These are phyloP conservation scores for Tetraselmis striata DNA, from an alignment of 139 green algal genomes.

Conservation along the genomic window DNA sequence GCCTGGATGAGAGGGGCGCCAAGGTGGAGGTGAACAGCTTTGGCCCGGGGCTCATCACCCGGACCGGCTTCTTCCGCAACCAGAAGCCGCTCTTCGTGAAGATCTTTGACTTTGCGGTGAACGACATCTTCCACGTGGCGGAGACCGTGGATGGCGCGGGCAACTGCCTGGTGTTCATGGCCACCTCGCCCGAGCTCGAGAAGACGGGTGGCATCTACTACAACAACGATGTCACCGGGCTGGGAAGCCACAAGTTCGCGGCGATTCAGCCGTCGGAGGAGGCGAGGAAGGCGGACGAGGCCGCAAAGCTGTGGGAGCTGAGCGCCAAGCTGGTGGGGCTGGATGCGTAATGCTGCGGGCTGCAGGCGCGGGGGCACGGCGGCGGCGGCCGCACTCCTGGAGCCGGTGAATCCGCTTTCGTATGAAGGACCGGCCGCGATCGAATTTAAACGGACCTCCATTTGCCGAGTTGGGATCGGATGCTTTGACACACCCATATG, in stretches of 20 bases:
- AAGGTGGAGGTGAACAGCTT: neutral
- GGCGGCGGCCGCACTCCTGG: no score
- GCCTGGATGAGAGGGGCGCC: slow-evolving; percentile 45
- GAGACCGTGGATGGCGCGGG: neutral
- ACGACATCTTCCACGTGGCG: neutral
- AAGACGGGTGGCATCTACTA: neutral
- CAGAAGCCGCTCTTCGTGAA: slow-evolving; percentile 71
- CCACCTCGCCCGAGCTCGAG: neutral
- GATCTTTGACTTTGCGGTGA: slow-evolving; percentile 64
- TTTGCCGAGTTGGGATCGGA: no score
- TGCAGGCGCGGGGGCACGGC: no score
- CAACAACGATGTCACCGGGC: neutral
- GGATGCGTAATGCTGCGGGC: slow-evolving; percentile 6
- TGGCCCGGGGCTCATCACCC: slow-evolving; percentile 85
- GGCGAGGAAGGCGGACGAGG: slow-evolving; percentile 9
- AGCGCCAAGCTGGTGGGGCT: slow-evolving; percentile 70
- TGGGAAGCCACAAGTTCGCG: neutral
- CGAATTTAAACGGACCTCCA: no score
- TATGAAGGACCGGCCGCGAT: no score
- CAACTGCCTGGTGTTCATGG: neutral
- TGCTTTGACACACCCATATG: no score
- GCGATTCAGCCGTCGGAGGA: neutral
- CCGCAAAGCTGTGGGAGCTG: slow-evolving; percentile 64
- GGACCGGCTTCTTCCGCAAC: slow-evolving; percentile 88
- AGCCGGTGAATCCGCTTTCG: no score